Conservation (phyloP, 805 yeast species). For the Aciculoconidium aculeatum region DNA sequence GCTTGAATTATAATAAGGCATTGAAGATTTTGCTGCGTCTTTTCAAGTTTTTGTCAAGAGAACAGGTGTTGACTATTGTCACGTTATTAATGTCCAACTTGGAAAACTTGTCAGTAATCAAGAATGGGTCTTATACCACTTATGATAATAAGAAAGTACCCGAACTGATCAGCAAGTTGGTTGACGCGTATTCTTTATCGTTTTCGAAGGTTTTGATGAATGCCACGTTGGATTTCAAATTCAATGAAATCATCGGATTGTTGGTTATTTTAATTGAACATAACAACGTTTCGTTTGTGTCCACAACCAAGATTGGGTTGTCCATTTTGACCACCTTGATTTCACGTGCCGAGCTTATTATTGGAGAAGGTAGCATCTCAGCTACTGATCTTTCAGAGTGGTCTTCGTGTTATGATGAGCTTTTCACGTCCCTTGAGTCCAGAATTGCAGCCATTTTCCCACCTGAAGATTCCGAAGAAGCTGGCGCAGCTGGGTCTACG, state of each 20-base stretch:
- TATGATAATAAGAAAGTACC: slow-evolving; percentile 50
- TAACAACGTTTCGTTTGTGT: slow-evolving; percentile 64
- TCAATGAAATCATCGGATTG: slow-evolving; percentile 72
- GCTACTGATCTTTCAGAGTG: slow-evolving; percentile 61
- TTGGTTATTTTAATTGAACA: slow-evolving; percentile 64
- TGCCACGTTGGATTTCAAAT: slow-evolving; percentile 74
- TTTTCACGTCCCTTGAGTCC: slow-evolving; percentile 75
- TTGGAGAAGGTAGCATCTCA: slow-evolving; percentile 65
- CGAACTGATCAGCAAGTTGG: slow-evolving; percentile 46
- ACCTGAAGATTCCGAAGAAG: slow-evolving; percentile 47
- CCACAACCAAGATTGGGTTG: slow-evolving; percentile 72
- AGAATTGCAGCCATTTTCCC: slow-evolving; percentile 79
- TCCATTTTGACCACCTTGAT: slow-evolving; percentile 84
- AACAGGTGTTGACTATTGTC: slow-evolving; percentile 70
- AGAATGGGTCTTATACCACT: slow-evolving; percentile 72
- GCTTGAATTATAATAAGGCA: slow-evolving; percentile 80
- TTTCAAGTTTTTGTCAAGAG: slow-evolving; percentile 72
- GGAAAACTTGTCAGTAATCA: slow-evolving; percentile 70
- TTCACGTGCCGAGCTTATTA: slow-evolving; percentile 86
- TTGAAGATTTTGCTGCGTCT: slow-evolving; percentile 84
- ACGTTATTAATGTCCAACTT: slow-evolving; percentile 76
- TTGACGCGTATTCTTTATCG: slow-evolving; percentile 74
- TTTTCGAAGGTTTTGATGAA: slow-evolving; percentile 81
- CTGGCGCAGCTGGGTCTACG: slow-evolving; percentile 37
- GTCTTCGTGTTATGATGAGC: slow-evolving; percentile 74